Evolutionary conservation across 208 protist genomes (phyloP), one percentile per base, ranked within the genome.

Genomic region (Histomonas meleagridis): DNA sequence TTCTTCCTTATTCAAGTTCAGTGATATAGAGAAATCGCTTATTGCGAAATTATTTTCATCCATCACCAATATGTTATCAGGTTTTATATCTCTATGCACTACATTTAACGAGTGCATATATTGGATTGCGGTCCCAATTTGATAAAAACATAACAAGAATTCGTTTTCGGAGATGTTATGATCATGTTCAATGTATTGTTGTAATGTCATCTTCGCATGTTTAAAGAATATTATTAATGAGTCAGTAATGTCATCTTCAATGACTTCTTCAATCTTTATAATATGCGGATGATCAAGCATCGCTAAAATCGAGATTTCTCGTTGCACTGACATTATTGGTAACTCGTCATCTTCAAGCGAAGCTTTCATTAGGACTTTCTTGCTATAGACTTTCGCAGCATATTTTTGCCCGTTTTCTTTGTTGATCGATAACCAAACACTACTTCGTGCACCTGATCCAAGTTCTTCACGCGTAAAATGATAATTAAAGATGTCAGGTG

Each of bases 21-120:
- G 14, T 32, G 76, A 86, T 55, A 86, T 46, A 26, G 76, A 86
- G 28, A 86, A 86, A 55, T 86, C 76, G 32, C 46, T 32, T n/a
- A 86, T 38, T 38, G 38, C 76, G 38, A 51, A 86, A 12, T 23
- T 7, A 9, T 43, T n/a, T 55, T 86, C 76, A n/a, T 16, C 32
- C 4, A 86, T 38, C 51, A 86, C 76, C 1, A 86, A n/a, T 26
- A 86, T 55, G 16, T 86, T 86, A 40, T 86, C 76, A 32, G 76
- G 76, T 38, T 86, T 86, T 86, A 86, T 43, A 49, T 86, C 76
- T 55, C 76, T 86, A 49, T 86, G 76, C 2, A 86, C 76, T 32
- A 86, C 38, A 35, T 86, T 55, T 86, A 55, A 26, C 14, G 76
- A 86, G 26, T 86, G 76, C 14, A 55, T 86, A 46, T 55, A 55